A percentile compares a stretch with the other conserved stretches of the same genome.
These are phyloP conservation scores for Trichoderma cornu-damae DNA, from an alignment of 2,329 filamentous ascomycete genomes.

Conservation along the genomic window DNA sequence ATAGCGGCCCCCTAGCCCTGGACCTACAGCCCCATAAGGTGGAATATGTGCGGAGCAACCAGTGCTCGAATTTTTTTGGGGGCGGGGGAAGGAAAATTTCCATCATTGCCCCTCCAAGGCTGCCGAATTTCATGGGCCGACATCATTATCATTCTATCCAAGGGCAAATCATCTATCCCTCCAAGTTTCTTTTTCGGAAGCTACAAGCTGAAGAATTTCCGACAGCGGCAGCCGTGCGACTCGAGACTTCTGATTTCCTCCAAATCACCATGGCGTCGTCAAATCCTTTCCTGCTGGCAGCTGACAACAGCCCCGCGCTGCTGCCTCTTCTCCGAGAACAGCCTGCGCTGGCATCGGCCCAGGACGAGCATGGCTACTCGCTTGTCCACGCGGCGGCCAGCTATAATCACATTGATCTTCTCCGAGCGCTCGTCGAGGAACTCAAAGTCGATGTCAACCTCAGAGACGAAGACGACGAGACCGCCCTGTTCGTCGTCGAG, in stretches of 20 bases:
- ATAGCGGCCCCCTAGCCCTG: constrained; percentile 1
- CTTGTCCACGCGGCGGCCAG: constrained; percentile 89
- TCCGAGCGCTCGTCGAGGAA: constrained; percentile 68
- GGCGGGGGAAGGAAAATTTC: not conserved
- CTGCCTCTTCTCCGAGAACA: constrained; percentile 68
- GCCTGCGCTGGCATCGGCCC: constrained; percentile 68
- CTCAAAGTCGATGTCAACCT: constrained; percentile 76
- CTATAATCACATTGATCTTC: constrained; percentile 79
- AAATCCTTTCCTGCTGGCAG: constrained; percentile 71
- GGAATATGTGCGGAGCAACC: no score
- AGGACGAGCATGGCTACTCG: constrained; percentile 92
- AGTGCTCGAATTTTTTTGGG: not conserved
- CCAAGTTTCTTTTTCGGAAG: not conserved
- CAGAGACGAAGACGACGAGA: constrained; percentile 86
- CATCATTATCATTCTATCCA: no score
- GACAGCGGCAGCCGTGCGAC: no score
- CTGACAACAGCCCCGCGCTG: constrained; percentile 71
- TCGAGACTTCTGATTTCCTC: no score
- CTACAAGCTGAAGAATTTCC: no score
- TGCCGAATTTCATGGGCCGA: not conserved
- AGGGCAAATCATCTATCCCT: no score
- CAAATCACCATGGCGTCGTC: constrained; percentile 40
- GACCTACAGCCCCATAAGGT: no score
- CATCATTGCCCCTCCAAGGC: constrained; percentile 12
- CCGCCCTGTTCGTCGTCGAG: constrained; percentile 90